Evolutionary conservation across 768 basidiomycete genomes (phyloP).

Genomic region (Russula ochroleuca): DNA sequence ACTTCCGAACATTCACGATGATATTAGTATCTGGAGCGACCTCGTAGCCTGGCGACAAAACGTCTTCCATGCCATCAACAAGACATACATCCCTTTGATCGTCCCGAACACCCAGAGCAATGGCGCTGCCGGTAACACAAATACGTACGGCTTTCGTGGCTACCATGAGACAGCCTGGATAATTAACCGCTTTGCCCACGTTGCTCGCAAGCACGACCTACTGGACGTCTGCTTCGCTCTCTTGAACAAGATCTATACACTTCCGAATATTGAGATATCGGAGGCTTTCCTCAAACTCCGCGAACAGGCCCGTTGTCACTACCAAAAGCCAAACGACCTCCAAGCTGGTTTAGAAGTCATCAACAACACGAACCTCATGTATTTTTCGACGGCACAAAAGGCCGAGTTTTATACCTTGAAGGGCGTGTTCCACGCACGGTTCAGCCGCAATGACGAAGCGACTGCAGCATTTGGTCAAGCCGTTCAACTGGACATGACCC

Average conservation of each 20-base stretch:
- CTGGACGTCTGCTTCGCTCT: constrained; percentile 94
- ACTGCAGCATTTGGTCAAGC: constrained; percentile 91
- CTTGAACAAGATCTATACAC: constrained; percentile 94
- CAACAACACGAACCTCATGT: constrained; percentile 98
- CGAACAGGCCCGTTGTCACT: constrained; percentile 97
- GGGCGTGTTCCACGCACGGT: constrained; percentile 94
- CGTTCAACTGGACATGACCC: constrained; percentile 90
- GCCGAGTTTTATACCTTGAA: constrained; percentile 98
- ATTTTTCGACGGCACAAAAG: constrained; percentile 91
- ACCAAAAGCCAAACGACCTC: constrained; percentile 90
- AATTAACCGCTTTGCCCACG: constrained; percentile 98
- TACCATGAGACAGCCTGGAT: constrained; percentile 99
- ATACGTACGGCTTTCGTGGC: constrained; percentile 89
- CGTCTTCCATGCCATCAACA: constrained; percentile 95
- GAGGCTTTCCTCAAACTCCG: constrained; percentile 98
- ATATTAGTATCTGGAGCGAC: constrained; percentile 98
- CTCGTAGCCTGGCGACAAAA: constrained; percentile 99
- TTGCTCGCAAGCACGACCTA: constrained; percentile 94
- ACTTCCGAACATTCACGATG: constrained; percentile 91
- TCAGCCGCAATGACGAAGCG: constrained; percentile 83
- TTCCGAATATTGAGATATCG: constrained; percentile 99
- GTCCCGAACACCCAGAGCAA: constrained; percentile 44
- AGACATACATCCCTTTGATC: constrained; percentile 91
- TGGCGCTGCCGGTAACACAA: constrained; percentile 53
- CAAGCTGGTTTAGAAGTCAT: constrained; percentile 96